Percentiles rank a stretch among this genome's conserved stretches.
Conservation (phyloP, 2,329 filamentous ascomycete genomes). For the Cordyceps pruinosa region DNA sequence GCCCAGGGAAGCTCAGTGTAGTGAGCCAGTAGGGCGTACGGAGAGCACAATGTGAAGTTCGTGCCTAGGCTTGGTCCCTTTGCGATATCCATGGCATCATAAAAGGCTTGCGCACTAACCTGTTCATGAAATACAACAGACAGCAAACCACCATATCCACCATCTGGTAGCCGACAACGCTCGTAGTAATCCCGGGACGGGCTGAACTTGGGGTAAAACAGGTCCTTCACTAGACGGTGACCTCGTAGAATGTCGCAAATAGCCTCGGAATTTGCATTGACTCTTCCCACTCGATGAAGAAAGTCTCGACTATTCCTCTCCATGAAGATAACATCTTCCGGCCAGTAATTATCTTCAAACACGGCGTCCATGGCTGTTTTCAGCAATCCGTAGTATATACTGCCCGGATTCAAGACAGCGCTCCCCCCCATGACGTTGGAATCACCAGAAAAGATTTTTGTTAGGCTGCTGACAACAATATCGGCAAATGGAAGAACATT, state of each 20-base stretch:
- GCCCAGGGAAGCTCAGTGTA: constrained; percentile 92
- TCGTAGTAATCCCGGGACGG: constrained; percentile 69
- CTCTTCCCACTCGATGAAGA: constrained; percentile 68
- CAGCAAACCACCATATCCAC: constrained; percentile 84
- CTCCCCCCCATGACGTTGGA: constrained; percentile 97
- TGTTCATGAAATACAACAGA: constrained; percentile 72
- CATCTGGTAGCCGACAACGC: constrained; percentile 60
- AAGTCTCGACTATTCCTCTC: constrained; percentile 96
- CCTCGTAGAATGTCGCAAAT: constrained; percentile 65
- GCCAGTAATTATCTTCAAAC: constrained; percentile 89
- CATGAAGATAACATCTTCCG: constrained; percentile 88
- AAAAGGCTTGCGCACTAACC: constrained; percentile 71
- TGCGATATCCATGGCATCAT: constrained; percentile 75
- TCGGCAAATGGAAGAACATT: constrained; percentile 87
- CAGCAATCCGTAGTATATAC: constrained; percentile 63
- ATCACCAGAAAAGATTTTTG: constrained; percentile 95
- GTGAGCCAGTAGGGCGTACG: constrained; percentile 87
- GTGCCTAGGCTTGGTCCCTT: constrained; percentile 95
- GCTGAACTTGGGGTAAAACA: constrained; percentile 83
- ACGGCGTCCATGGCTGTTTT: constrained; percentile 57
- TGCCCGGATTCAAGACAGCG: constrained; percentile 55
- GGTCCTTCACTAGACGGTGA: constrained; percentile 59
- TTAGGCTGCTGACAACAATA: constrained; percentile 87
- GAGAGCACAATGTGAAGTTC: constrained; percentile 89
- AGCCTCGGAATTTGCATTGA: constrained; percentile 78